These are phyloP conservation scores for Stachybotrys echinatus DNA, from an alignment of 2,329 filamentous ascomycete species.

Conservation along the genomic window DNA sequence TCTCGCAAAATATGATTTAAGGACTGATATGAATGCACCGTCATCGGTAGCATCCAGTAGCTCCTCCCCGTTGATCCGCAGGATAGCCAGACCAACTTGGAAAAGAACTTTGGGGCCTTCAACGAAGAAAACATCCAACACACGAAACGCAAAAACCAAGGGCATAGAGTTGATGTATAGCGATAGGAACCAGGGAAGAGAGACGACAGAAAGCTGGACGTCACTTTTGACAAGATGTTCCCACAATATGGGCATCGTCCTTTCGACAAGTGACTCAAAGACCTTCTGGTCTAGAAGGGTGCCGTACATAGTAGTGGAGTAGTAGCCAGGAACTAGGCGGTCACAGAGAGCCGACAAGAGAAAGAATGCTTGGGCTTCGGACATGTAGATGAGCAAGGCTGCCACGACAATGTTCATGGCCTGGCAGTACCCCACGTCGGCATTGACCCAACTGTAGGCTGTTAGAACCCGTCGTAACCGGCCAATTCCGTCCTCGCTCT, in stretches of 20 bases:
- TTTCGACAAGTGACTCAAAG: constrained; percentile 96
- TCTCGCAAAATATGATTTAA: constrained; percentile 91
- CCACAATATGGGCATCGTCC: constrained; percentile 98
- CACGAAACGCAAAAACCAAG: constrained; percentile 91
- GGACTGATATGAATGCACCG: constrained; percentile 90
- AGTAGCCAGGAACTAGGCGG: constrained; percentile 89
- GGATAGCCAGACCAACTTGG: constrained; percentile 92
- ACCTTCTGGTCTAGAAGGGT: constrained; percentile 95
- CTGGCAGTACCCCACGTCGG: constrained; percentile 96
- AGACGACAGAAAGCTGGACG: constrained; percentile 95
- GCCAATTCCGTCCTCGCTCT: constrained; percentile 91
- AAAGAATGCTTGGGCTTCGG: constrained; percentile 92
- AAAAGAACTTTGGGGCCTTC: constrained; percentile 97
- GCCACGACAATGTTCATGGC: constrained; percentile 99
- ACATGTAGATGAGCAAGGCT: constrained; percentile 97
- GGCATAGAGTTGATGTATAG: constrained; percentile 99
- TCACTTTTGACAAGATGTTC: constrained; percentile 96
- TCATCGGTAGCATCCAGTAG: constrained; percentile 89
- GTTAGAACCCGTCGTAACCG: constrained; percentile 85
- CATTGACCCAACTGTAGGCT: constrained; percentile 95
- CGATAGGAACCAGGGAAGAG: constrained; percentile 94
- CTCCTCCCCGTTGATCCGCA: constrained; percentile 95
- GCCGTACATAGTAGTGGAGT: constrained; percentile 98
- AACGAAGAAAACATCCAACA: constrained; percentile 96
- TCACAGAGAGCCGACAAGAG: constrained; percentile 88